Evolutionary conservation across 2,329 filamentous ascomycete genomes (phyloP), one percentile per base, ranked within the genome.

Genomic region (Colletotrichum tropicicola): DNA sequence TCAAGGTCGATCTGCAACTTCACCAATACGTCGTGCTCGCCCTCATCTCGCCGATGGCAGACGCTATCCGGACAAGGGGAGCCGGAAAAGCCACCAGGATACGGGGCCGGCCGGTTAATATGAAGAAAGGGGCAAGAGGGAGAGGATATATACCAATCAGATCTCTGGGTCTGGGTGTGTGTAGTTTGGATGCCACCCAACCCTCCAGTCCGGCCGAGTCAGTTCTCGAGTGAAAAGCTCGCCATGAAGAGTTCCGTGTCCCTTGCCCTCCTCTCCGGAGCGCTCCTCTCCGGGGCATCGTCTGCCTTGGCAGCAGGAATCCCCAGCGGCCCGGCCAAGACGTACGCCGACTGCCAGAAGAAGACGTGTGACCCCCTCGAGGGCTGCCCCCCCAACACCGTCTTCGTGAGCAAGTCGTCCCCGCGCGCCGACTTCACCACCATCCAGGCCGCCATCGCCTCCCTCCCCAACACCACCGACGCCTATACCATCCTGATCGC

Each of bases 401-500:
- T 82, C n/a, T 80, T 77, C 58, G 80, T 82, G n/a, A 77, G 76
- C 64, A 72, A 75, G 35, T 68, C 73, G 23, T 72, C 76, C 48
- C 53, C 71, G 5, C 68, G 58, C n/a, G 80, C 79, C 6, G 69
- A 73, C 28, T 82, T 81, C 65, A 71, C 64, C 35, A 76, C 72
- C 5, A 79, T 83, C 43, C 78, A 80, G 65, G 71, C 74, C 27
- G 80, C 80, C 8, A 81, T 83, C 28, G 68, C 73, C 21, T 81
- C 78, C 1, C 62, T 81, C 0, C 74, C 76, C 0, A 75, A 80
- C 35, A 72, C 85, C 69, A 79, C 78, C 15, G 75, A 75, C 6
- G 72, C 82, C 0, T 79, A 84, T 60, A 82, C 82, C 17, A 90
- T 91, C 68, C 81, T 91, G 12, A 83, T 91, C 47, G 82, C 84